These are phyloP conservation scores for Diaporthe nobilis DNA, from an alignment of 2,329 filamentous ascomycete species.

Conservation along the genomic window DNA sequence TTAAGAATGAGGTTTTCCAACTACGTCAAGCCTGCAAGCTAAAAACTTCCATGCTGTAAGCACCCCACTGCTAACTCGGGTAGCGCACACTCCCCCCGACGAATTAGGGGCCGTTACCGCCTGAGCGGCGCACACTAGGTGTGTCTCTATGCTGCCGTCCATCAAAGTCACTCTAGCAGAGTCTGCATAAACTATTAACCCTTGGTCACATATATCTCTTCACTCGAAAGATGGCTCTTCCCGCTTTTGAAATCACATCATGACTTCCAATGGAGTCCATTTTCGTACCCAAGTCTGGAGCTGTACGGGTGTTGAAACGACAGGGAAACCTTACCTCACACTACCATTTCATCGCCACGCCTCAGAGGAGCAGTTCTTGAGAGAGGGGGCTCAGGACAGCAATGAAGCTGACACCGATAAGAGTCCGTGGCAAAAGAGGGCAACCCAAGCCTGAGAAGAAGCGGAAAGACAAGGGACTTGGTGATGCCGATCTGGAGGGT, in stretches of 20 bases:
- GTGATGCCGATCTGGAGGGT: not conserved
- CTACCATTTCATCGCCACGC: not conserved
- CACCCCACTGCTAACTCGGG: not conserved
- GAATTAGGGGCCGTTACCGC: not conserved
- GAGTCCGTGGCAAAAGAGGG: conserved; percentile 62
- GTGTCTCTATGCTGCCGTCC: not conserved
- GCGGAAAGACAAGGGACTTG: conserved; percentile 36
- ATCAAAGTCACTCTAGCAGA: not conserved
- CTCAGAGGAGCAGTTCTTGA: not conserved
- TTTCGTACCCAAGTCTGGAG: not conserved
- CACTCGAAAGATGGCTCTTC: not conserved
- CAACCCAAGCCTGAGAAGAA: conserved; percentile 43
- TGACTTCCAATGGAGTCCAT: conserved; percentile 4
- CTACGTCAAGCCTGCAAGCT: conserved; percentile 34
- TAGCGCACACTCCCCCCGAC: not conserved
- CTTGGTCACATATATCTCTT: not conserved
- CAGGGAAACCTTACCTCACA: not conserved
- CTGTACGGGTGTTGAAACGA: conserved; percentile 5
- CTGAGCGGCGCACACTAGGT: not conserved
- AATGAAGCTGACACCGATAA: conserved; percentile 66
- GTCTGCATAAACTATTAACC: not conserved
- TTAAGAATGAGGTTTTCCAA: conserved; percentile 20
- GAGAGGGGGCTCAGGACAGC: not conserved
- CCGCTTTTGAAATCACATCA: not conserved
- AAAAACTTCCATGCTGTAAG: conserved; percentile 27